Conservation (phyloP, 139 green algal species). For the Trebouxia sp. region DNA sequence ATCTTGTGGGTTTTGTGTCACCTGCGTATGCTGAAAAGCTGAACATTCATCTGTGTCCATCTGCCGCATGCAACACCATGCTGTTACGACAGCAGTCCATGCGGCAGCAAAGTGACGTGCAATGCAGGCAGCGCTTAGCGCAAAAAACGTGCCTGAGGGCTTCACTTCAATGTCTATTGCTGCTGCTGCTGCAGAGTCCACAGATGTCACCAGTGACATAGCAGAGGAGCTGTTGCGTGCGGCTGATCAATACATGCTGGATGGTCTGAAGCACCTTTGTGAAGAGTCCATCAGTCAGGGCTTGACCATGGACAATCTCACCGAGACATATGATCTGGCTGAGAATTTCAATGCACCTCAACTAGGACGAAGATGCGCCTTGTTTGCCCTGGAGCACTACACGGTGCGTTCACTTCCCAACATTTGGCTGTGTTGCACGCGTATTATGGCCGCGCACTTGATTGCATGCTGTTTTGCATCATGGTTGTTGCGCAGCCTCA, state of each 20-base stretch:
- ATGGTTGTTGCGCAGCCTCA: not conserved
- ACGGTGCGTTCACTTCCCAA: constrained; percentile 26
- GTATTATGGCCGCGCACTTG: not conserved
- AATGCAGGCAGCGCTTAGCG: too few species aligned
- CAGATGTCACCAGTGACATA: constrained; percentile 67
- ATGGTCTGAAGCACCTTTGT: constrained; percentile 92
- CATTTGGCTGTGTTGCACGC: not conserved
- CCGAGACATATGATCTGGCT: constrained; percentile 73
- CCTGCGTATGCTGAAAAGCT: too few species aligned
- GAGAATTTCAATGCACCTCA: constrained; percentile 84
- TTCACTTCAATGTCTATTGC: too few species aligned
- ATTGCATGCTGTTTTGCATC: not conserved
- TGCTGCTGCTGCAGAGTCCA: constrained; percentile 40
- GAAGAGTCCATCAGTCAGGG: constrained; percentile 78
- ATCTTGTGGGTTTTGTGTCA: not conserved
- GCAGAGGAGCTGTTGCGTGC: constrained; percentile 75
- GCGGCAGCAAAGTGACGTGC: too few species aligned
- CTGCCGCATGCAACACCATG: too few species aligned
- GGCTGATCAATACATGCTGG: constrained; percentile 95
- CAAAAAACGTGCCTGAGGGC: too few species aligned
- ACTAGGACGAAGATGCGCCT: constrained; percentile 78
- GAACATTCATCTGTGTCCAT: too few species aligned
- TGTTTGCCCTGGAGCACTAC: constrained; percentile 88
- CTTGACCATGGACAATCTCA: constrained; percentile 82
- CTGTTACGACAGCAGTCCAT: too few species aligned